A percentile compares a stretch with the other conserved stretches of the same genome.
Conservation (phyloP, 106 monocot species). For the Narthecium ossifragum region DNA sequence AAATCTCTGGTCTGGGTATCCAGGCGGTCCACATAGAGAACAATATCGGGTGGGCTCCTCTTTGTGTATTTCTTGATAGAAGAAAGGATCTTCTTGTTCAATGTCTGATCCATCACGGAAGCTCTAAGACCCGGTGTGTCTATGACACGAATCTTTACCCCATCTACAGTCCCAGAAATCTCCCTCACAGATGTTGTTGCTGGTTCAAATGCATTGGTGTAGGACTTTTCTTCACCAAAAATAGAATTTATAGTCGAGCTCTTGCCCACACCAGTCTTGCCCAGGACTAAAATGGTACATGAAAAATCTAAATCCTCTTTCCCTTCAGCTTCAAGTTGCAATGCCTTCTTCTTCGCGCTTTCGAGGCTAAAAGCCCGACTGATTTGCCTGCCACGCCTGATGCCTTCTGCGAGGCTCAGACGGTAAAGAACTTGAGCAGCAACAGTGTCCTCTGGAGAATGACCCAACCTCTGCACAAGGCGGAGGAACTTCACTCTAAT, state of each 20-base stretch:
- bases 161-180: conserved; percentile 64
- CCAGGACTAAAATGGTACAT: conserved; percentile 78
- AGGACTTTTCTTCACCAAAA: conserved; percentile 60
- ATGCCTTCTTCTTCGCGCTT: conserved; percentile 62
- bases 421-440: conserved; percentile 83
- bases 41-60: conserved; percentile 84
- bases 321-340: conserved; percentile 53
- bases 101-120: conserved; percentile 70
- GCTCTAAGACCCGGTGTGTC: conserved; percentile 85
- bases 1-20: conserved; percentile 88
- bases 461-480: conserved; percentile 66
- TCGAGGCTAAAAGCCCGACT: conserved; percentile 43
- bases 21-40: conserved; percentile 87
- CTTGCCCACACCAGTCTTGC: conserved; percentile 92
- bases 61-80: conserved; percentile 75
- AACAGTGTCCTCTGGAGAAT: conserved; percentile 81
- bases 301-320: conserved; percentile 68
- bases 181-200: conserved; percentile 58
- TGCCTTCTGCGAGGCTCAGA: conserved; percentile 78
- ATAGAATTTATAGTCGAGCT: conserved; percentile 88
- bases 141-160: conserved; percentile 67
- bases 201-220: conserved; percentile 51
- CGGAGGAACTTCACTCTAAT: conserved; percentile 89
- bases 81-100: conserved; percentile 57
- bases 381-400: conserved; percentile 57